Conservation (phyloP, 129 eudicot genomes). For the Gnaphalium uliginosum region DNA sequence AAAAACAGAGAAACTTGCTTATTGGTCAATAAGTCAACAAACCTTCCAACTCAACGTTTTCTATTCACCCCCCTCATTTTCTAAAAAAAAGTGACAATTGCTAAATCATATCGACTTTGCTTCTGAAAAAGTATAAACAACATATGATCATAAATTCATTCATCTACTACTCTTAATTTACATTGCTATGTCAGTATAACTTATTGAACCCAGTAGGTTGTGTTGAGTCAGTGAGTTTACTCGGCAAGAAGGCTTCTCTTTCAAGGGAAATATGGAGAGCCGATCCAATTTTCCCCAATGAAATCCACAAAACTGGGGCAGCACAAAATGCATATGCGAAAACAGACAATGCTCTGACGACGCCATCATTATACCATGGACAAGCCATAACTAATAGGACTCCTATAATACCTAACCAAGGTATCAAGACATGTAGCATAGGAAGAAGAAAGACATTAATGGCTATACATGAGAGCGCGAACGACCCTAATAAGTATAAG, state of each 20-base stretch:
- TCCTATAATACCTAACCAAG: constrained; percentile 65
- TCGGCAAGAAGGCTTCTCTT: constrained; percentile 66
- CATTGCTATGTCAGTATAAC: constrained; percentile 40
- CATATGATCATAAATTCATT: background rate
- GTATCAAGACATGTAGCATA: constrained; percentile 52
- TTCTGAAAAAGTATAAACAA: background rate
- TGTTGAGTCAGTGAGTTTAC: constrained; percentile 49
- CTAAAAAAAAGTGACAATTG: background rate
- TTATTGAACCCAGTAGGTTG: constrained; percentile 52
- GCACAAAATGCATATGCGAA: constrained; percentile 74
- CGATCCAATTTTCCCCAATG: constrained; percentile 49
- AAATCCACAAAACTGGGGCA: constrained; percentile 60
- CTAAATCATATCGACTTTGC: no score
- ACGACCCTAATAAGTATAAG: constrained; percentile 58
- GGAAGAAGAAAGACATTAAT: constrained; percentile 61
- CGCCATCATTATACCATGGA: constrained; percentile 79
- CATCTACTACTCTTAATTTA: no score
- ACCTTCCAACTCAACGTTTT: background rate
- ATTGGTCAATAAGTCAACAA: background rate
- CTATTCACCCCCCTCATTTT: background rate
- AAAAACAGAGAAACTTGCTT: background rate
- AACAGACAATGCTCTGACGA: constrained; percentile 67
- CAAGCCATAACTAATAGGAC: constrained; percentile 70
- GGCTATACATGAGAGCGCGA: constrained; percentile 54
- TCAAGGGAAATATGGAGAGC: constrained; percentile 61